Evolutionary conservation across 495 filamentous ascomycete species (phyloP).

Genomic region (Penicillium samsonianum): DNA sequence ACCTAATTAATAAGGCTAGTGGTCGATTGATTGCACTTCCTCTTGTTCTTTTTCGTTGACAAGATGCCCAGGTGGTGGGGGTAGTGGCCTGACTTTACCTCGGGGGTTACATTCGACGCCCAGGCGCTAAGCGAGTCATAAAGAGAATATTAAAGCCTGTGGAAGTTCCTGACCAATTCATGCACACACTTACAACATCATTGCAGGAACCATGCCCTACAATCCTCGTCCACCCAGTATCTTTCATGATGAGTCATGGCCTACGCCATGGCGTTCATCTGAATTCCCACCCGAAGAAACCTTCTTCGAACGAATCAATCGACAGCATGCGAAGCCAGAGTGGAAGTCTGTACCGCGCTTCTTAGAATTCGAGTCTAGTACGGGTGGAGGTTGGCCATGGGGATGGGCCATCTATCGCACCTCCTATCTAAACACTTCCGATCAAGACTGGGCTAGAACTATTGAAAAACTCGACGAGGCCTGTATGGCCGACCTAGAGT

Average conservation of each 20-base stretch:
- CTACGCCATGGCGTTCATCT: slow-evolving; percentile 12
- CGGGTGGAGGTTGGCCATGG: background rate
- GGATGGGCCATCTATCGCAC: slow-evolving; percentile 6
- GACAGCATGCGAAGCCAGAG: slow-evolving; percentile 4
- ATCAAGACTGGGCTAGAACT: slow-evolving; percentile 5
- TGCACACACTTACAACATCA: too few species aligned
- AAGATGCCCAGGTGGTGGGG: too few species aligned
- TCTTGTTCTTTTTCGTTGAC: too few species aligned
- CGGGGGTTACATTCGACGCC: too few species aligned
- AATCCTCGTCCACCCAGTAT: background rate
- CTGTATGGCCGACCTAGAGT: background rate
- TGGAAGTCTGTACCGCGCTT: background rate
- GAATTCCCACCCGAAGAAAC: slow-evolving; percentile 12
- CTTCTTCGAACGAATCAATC: background rate
- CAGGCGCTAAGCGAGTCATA: too few species aligned
- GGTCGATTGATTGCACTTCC: too few species aligned
- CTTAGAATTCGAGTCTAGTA: background rate
- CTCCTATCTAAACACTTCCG: background rate
- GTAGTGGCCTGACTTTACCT: too few species aligned
- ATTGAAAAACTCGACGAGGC: slow-evolving; percentile 7
- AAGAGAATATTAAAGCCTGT: too few species aligned
- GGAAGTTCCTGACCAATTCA: too few species aligned
- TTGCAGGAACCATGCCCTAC: too few species aligned
- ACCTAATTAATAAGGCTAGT: too few species aligned
- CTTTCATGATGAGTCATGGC: slow-evolving; percentile 14